Evolutionary conservation across 495 filamentous ascomycete genomes (phyloP), one percentile per base, ranked within the genome.

Genomic region (Clohesyomyces aquaticus): DNA sequence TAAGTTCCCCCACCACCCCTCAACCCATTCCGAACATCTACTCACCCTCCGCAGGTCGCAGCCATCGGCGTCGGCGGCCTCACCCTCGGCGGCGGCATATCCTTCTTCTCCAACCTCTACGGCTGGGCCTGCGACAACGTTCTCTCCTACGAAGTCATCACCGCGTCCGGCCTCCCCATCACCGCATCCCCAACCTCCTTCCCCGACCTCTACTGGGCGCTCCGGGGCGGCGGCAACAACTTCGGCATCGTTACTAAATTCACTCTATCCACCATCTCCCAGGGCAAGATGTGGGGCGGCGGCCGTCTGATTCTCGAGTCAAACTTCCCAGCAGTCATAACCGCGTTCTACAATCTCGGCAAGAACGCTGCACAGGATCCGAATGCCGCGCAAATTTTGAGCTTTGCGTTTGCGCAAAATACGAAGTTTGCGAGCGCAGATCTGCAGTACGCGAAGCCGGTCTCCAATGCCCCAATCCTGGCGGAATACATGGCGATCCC

Each of bases 81-180:
- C 16, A 72, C 77, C 16, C 79, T 87, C 0, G 85, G 84, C 23
- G 66, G 66, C 2, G 66, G 66, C 32, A 64, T 68, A 4, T 68
- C 66, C 12, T 68, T 59, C 66, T 64, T 65, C 49, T 64, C 60
- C 8, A 61, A 54, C 53, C 1, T 9, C 1, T 58, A 69, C 52
- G 67, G 67, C 8, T 66, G 62, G 62, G 67, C 67, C 1, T 69
- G 67, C 35, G 67, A 69, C 41, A 66, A 65, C 32, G 67, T 89
- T 59, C 81, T 86, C n/a, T 86, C 85, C 3, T 86, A 77, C 41
- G 82, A 87, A 74, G 81, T 89, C 3, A 84, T 87, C 1, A 82
- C 84, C 8, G 80, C 79, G 0, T 76, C 70, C 27, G 80, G 79
- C 11, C 26, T 60, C 6, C 78, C 82, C 55, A 27, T 78, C 52